Conservation (phyloP, 176 grass and related monocot species). For the Tillandsia fasciculata region DNA sequence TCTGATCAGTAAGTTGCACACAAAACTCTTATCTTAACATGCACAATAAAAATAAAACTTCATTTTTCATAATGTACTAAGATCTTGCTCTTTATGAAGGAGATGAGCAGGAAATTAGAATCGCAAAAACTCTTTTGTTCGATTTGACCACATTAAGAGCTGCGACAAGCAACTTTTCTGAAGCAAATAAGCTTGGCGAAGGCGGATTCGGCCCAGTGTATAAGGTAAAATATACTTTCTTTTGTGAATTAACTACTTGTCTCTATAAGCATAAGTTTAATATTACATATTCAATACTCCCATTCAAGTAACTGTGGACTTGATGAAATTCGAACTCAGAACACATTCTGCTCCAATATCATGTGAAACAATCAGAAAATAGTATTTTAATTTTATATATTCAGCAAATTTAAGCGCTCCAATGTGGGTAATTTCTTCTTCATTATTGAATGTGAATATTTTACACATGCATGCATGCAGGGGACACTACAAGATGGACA, state of each 20-base stretch:
- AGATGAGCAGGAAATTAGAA: conserved; percentile 18
- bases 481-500: not conserved
- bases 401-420: not conserved
- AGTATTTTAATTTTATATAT: not conserved
- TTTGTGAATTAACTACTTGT: not conserved
- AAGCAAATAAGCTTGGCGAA: conserved; percentile 47
- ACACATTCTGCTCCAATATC: too few species aligned
- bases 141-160: conserved; percentile 26
- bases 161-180: conserved; percentile 45
- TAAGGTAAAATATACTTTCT: conserved; percentile 24
- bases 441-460: not conserved
- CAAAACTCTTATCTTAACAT: not conserved
- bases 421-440: not conserved
- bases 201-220: conserved; percentile 56
- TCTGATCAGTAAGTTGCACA: not conserved
- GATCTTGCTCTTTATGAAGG: not conserved
- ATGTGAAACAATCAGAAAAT: too few species aligned
- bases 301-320: not conserved
- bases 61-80: not conserved
- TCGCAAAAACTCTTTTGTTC: conserved; percentile 16
- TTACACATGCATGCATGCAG: not conserved
- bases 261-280: not conserved
- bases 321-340: too few species aligned
- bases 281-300: not conserved
- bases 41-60: not conserved